These are phyloP conservation scores for Dactylellina leptospora DNA, from an alignment of 2,329 filamentous ascomycete species.

Conservation along the genomic window DNA sequence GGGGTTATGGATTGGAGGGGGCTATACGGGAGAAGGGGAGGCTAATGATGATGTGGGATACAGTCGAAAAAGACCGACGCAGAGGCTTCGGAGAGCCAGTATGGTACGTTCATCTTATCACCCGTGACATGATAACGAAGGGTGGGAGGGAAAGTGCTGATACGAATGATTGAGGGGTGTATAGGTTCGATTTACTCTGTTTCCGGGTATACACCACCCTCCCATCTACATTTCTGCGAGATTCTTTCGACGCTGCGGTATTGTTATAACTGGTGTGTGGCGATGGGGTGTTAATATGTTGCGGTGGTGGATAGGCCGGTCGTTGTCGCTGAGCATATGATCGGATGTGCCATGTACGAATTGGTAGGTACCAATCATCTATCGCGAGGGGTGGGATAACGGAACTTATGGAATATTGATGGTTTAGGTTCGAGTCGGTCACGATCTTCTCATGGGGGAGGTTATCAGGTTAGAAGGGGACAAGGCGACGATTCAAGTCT, in stretches of 20 bases:
- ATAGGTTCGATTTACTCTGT: slow-evolving; percentile 74
- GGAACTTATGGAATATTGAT: neutral
- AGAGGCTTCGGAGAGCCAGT: slow-evolving; percentile 66
- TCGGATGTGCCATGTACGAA: slow-evolving; percentile 99
- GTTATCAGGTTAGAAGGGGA: slow-evolving; percentile 97
- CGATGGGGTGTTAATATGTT: too few relatives aligned
- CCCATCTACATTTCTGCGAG: slow-evolving; percentile 10
- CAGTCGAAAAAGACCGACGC: slow-evolving; percentile 60
- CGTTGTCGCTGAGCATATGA: slow-evolving; percentile 97
- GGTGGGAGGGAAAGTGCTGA: slow-evolving; percentile 9
- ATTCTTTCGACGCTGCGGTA: neutral
- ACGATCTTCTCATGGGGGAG: slow-evolving; percentile 91
- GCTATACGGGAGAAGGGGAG: too few relatives aligned
- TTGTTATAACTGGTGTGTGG: slow-evolving; percentile 19
- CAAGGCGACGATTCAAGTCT: slow-evolving; percentile 97
- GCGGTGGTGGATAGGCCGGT: slow-evolving; percentile 72
- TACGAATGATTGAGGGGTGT: slow-evolving; percentile 30
- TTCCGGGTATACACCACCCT: slow-evolving; percentile 65
- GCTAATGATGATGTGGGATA: neutral
- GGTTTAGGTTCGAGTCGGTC: slow-evolving; percentile 84
- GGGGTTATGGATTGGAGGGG: too few relatives aligned
- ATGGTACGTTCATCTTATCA: slow-evolving; percentile 63
- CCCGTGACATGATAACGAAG: neutral
- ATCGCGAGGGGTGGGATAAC: neutral
- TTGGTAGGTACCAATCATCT: slow-evolving; percentile 69